phyloP scores from a whole-genome alignment of 2,329 filamentous ascomycete genomes.

The Xylariaceae sp. region DNA sequence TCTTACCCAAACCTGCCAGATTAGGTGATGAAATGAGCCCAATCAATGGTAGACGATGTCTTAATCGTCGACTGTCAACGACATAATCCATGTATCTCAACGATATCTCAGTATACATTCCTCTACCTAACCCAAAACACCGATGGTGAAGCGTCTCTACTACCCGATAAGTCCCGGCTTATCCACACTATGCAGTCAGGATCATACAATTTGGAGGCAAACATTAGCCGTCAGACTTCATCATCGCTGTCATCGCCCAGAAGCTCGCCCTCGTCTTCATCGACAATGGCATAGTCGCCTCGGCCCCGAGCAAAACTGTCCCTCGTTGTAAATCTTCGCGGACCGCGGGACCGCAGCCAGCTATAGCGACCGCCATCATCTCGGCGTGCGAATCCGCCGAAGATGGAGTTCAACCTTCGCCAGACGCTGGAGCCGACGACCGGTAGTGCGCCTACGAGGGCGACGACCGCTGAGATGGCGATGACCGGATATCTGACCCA shows the following conservation, averaged over 20 bases:
- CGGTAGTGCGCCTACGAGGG: constrained; percentile 60
- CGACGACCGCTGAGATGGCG: constrained; percentile 60
- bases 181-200: too few species aligned
- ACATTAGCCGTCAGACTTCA: constrained; percentile 54
- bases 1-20: too few species aligned
- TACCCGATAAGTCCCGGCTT: too few species aligned
- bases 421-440: constrained; percentile 70
- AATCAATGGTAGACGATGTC: too few species aligned
- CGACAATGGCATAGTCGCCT: constrained; percentile 83
- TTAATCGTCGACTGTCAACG: too few species aligned
- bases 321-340: constrained; percentile 77
- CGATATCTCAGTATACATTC: too few species aligned
- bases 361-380: constrained; percentile 45
- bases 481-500: constrained; percentile 83
- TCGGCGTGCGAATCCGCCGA: constrained; percentile 45
- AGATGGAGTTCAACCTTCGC: constrained; percentile 55
- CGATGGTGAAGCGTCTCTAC: too few species aligned
- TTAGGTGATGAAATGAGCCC: too few species aligned
- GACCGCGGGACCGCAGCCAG: constrained; percentile 48
- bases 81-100: too few species aligned
- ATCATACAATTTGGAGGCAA: too few species aligned
- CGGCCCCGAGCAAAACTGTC: constrained; percentile 83
- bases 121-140: too few species aligned
- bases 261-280: constrained; percentile 91
- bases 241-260: constrained; percentile 92